Evolutionary conservation across 2,329 filamentous ascomycete genomes (phyloP), one percentile per base, ranked within the genome.

Genomic region (Fusarium torulosum): DNA sequence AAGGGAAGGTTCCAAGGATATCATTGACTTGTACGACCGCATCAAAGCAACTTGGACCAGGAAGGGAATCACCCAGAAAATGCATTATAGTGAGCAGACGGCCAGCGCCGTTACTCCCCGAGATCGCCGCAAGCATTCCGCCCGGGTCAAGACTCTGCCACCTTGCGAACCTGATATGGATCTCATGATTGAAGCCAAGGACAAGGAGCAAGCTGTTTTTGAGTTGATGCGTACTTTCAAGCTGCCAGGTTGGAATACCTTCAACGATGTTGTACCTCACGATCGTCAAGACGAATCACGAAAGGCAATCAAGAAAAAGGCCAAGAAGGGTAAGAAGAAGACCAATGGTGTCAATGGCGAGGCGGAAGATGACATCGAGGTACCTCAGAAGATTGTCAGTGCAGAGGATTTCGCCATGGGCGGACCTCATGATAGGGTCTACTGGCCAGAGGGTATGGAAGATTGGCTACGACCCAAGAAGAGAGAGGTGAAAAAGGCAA

Each of bases 151-250:
- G 67, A 91, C 89, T 1, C 79, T 98, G 1, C 95, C 95, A 1
- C 94, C 95, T 0, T 97, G 95, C 72, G 84, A 89, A 6, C 82
- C 87, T 1, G 89, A 91, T 31, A 96, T 96, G 91, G 95, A 97
- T 75, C 83, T 98, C n/a, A 98, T 98, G 95, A 97, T 98, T 62
- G 95, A 98, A 80, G 95, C 95, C 46, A 98, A 98, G 77, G 95
- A 97, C 75, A 98, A 98, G 79, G 95, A 98, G 76, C 95, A 98
- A 78, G 94, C 95, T 0, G 93, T 97, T 0, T 97, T 98, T 72
- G 93, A 97, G 67, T 84, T 98, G 19, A 97, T 97, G 94, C 86
- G 91, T 21, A 94, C 85, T 0, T 97, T 94, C 77, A 94, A 90
- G 72, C 83, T 98, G 1, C 92, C 94, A 0, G 94, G 94, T 0